Percentiles rank a stretch among this genome's conserved stretches.
Conservation (phyloP, 495 filamentous ascomycete genomes). For the Choiromyces venosus region DNA sequence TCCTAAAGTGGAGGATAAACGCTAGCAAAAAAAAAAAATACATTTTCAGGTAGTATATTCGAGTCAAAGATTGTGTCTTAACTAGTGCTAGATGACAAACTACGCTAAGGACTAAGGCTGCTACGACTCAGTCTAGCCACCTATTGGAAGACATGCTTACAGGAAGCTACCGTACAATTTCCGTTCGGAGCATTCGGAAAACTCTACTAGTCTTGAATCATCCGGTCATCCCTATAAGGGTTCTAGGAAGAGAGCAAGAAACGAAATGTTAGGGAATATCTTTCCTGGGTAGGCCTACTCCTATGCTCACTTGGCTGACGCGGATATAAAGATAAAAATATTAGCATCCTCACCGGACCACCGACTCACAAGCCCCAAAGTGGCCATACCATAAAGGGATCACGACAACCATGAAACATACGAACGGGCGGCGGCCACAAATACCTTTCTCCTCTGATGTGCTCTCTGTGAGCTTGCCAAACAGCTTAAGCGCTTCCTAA, state of each 20-base stretch:
- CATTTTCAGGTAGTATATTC: not conserved
- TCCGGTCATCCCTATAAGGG: not conserved
- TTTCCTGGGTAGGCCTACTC: not conserved
- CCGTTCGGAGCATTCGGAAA: not conserved
- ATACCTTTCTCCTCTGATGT: not conserved
- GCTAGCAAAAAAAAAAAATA: not conserved
- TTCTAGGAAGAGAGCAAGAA: too few species aligned
- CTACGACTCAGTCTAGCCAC: not conserved
- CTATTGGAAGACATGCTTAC: too few species aligned
- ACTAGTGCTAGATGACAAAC: not conserved
- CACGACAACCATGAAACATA: not conserved
- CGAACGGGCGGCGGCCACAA: not conserved
- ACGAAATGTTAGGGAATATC: not conserved
- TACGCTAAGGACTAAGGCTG: not conserved
- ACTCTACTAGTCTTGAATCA: not conserved
- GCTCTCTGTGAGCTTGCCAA: not conserved
- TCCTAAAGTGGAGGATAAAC: not conserved
- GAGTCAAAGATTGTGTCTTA: not conserved
- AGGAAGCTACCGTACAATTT: too few species aligned
- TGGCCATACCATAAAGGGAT: not conserved
- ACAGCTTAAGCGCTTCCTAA: not conserved
- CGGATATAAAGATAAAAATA: not conserved
- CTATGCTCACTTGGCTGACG: not conserved
- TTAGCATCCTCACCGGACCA: not conserved
- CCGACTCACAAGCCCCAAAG: not conserved